Conservation (phyloP, 2,329 filamentous ascomycete species). For the Exophiala xenobiotica region DNA sequence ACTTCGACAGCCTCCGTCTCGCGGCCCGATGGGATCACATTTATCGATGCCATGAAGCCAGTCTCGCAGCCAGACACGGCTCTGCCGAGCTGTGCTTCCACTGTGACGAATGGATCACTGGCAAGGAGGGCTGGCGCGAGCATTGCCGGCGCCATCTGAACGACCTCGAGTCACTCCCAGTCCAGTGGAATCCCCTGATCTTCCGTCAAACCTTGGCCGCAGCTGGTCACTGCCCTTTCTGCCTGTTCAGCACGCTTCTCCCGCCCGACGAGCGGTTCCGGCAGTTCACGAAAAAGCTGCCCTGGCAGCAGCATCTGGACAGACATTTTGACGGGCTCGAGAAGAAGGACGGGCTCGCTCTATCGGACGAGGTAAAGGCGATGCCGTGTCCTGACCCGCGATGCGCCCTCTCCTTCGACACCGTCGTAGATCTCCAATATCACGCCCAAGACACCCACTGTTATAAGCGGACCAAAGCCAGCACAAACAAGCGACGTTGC, state of each 20-base stretch:
- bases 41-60: slow-evolving; percentile 26
- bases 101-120: slow-evolving; percentile 29
- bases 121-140: slow-evolving; percentile 19
- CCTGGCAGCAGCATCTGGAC: slow-evolving; percentile 11
- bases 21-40: slow-evolving; percentile 24
- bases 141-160: slow-evolving; percentile 28
- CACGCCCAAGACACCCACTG: slow-evolving; percentile 10
- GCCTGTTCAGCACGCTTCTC: slow-evolving; percentile 8
- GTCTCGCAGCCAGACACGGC: slow-evolving; percentile 19
- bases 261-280: slow-evolving; percentile 6
- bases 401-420: slow-evolving; percentile 10
- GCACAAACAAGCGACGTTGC: too few species aligned
- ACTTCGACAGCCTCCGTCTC: slow-evolving; percentile 11
- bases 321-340: slow-evolving; percentile 7
- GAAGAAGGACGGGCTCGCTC: slow-evolving; percentile 9
- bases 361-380: slow-evolving; percentile 10
- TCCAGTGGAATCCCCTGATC: slow-evolving; percentile 26
- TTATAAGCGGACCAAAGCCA: slow-evolving; percentile 11
- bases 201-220: slow-evolving; percentile 15
- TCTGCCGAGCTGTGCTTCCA: slow-evolving; percentile 30
- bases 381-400: slow-evolving; percentile 4
- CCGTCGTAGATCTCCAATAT: slow-evolving; percentile 14
- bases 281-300: slow-evolving; percentile 8
- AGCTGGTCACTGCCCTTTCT: slow-evolving; percentile 11
- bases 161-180: slow-evolving; percentile 27